Conservation (phyloP, 495 filamentous ascomycete species). For the Entonaema liquescens region DNA sequence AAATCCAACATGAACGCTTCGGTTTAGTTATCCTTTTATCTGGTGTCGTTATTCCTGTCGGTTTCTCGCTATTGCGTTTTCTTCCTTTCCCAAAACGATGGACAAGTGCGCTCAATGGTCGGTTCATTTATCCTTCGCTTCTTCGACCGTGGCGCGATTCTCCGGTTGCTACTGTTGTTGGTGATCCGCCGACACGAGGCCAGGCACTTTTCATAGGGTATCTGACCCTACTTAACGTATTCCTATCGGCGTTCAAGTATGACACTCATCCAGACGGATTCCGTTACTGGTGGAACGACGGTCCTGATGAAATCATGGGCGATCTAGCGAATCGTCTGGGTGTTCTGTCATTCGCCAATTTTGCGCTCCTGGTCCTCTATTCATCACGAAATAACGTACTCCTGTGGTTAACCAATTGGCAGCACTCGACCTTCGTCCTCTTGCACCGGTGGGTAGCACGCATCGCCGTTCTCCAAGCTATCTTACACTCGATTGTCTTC, state of each 20-base stretch:
- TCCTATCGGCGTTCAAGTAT: conserved; percentile 48
- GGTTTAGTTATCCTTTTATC: conserved; percentile 20
- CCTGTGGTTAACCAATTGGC: conserved; percentile 56
- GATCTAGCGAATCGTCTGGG: conserved; percentile 54
- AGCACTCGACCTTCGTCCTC: conserved; percentile 53
- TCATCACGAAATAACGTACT: conserved; percentile 55
- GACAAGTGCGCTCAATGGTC: not conserved
- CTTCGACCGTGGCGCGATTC: conserved; percentile 10
- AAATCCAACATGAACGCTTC: conserved; percentile 2
- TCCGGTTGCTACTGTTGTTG: conserved; percentile 24
- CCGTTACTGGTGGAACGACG: conserved; percentile 37
- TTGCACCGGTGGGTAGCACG: conserved; percentile 57
- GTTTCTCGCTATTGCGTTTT: conserved; percentile 32
- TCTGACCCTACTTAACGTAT: conserved; percentile 51
- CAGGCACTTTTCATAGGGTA: conserved; percentile 50
- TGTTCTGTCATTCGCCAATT: conserved; percentile 37
- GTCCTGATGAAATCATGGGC: conserved; percentile 42
- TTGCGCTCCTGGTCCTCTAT: conserved; percentile 51
- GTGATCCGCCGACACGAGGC: conserved; percentile 50
- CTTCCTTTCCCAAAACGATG: conserved; percentile 30
- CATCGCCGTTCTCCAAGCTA: conserved; percentile 47
- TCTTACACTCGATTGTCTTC: conserved; percentile 50
- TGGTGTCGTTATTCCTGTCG: conserved; percentile 31
- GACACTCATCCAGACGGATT: conserved; percentile 31
- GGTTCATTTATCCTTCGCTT: conserved; percentile 17